Base-by-base conservation (phyloP, 108 stramenopile genomes). In the Schizochytrium sp. region DNA sequence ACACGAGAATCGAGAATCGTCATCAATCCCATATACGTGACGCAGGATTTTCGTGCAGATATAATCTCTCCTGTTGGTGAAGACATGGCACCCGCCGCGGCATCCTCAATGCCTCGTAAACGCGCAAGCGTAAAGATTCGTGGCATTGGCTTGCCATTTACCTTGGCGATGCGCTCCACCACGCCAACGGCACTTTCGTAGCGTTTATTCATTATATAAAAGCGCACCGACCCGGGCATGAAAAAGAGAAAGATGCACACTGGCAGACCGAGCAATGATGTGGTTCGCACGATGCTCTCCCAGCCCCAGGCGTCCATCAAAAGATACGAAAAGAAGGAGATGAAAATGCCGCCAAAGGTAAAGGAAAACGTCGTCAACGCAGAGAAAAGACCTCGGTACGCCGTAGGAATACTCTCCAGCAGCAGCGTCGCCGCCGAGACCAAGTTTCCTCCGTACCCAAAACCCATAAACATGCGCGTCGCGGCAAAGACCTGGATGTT, bases 141-240 rank as follows among this genome's bases (percentile, higher is more conserved):
- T 28, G 76, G 76, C 23, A 12, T 47, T 14, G 76, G 76, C 12
- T 53, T 53, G 51, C 76, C 76, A 45, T 83, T 83, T 8, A 83
- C 51, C 51, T 28, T 83, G 48, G 76, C 76, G 51, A 83, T 83
- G 23, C 76, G 76, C 48, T 83, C 76, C 14, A 83, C 76, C 43
- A 83, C 51, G n/a, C 10, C 48, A 8, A 83, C 4, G 10, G 76
- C 76, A 3, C 5, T 18, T 23, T 53, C 45, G 51, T 83, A 83
- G 4, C 51, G 48, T 23, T 83, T 18, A 4, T 83, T 83, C 76
- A 83, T 47, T 43, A 83, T 83, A 12, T 47, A 47, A 45, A 83
- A 83, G 6, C 76, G 12, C 12, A 83, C 76, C 16, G 76, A 83
- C n/a, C 76, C 76, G 45, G 76, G 76, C 76, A 83, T 83, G 76